Evolutionary conservation across 176 grass and related monocot species (phyloP).

Genomic region (Poa annua): DNA sequence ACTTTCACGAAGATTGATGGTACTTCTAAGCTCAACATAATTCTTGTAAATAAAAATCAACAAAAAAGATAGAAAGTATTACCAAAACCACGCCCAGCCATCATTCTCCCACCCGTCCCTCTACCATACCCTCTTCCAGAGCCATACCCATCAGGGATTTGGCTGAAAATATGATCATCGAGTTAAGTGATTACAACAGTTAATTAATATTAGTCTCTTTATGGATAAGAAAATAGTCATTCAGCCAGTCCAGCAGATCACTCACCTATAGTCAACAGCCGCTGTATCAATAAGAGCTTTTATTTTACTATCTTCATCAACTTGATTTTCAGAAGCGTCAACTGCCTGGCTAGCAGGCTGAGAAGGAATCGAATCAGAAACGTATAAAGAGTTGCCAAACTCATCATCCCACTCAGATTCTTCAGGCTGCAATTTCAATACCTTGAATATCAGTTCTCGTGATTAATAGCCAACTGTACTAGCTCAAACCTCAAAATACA

Average conservation of each 20-base stretch:
- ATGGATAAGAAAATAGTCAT: constrained; percentile 18
- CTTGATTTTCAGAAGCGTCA: constrained; percentile 68
- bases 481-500: constrained; percentile 33
- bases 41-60: constrained; percentile 24
- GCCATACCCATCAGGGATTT: constrained; percentile 83
- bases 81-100: constrained; percentile 90
- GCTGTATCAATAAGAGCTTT: constrained; percentile 87
- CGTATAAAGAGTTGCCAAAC: constrained; percentile 90
- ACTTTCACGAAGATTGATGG: constrained; percentile 1
- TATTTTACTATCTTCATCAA: constrained; percentile 98
- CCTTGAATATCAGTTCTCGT: constrained; percentile 42
- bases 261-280: constrained; percentile 83
- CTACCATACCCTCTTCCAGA: constrained; percentile 82
- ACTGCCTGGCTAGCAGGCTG: constrained; percentile 58
- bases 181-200: constrained; percentile 31
- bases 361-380: constrained; percentile 61
- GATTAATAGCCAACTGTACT: constrained; percentile 15
- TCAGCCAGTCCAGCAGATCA: constrained; percentile 26
- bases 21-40: constrained; percentile 22
- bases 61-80: constrained; percentile 46
- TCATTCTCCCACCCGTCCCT: constrained; percentile 85
- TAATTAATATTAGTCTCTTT: constrained; percentile 8
- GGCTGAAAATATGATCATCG: constrained; percentile 56
- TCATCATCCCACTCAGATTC: constrained; percentile 99
- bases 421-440: constrained; percentile 75